phyloP scores from a whole-genome alignment of 495 filamentous ascomycete genomes.

The Xylaria castorea region DNA sequence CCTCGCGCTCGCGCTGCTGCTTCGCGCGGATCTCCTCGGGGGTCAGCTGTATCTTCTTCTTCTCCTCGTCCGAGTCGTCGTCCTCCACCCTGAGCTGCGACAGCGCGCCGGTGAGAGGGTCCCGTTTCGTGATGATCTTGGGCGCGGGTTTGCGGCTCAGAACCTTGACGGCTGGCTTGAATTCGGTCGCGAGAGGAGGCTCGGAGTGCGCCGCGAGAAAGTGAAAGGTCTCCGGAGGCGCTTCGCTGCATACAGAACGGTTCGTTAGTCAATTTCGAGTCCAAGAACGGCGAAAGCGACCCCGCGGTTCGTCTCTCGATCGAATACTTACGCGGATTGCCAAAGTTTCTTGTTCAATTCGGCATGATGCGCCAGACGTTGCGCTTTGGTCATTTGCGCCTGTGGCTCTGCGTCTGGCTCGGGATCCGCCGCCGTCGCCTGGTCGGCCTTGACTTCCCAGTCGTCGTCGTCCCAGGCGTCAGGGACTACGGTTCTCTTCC shows the following conservation, averaged over 20 bases:
- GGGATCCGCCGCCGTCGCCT: constrained; percentile 34
- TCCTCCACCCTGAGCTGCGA: constrained; percentile 55
- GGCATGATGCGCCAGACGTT: constrained; percentile 79
- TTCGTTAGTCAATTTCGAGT: not conserved
- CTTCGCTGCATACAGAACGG: constrained; percentile 33
- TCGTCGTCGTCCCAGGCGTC: constrained; percentile 90
- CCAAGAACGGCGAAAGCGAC: not conserved
- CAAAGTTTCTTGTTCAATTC: constrained; percentile 85
- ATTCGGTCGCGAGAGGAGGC: constrained; percentile 75
- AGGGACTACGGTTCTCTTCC: constrained; percentile 59
- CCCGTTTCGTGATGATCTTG: constrained; percentile 52
- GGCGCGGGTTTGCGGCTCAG: constrained; percentile 80
- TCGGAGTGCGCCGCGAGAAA: constrained; percentile 70
- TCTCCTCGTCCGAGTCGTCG: constrained; percentile 66
- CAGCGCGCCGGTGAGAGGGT: constrained; percentile 61
- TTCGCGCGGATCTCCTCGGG: constrained; percentile 75
- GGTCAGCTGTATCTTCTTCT: constrained; percentile 62
- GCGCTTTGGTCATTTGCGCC: constrained; percentile 65
- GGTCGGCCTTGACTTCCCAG: constrained; percentile 80
- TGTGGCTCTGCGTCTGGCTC: constrained; percentile 54
- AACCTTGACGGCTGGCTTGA: constrained; percentile 82
- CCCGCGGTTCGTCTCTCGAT: not conserved
- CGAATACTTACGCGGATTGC: constrained; percentile 77
- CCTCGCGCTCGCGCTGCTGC: constrained; percentile 77
- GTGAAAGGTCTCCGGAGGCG: constrained; percentile 68